A percentile compares a stretch with the other conserved stretches of the same genome.
Conservation (phyloP, 345 rosid genomes). For the Heritiera littoralis region DNA sequence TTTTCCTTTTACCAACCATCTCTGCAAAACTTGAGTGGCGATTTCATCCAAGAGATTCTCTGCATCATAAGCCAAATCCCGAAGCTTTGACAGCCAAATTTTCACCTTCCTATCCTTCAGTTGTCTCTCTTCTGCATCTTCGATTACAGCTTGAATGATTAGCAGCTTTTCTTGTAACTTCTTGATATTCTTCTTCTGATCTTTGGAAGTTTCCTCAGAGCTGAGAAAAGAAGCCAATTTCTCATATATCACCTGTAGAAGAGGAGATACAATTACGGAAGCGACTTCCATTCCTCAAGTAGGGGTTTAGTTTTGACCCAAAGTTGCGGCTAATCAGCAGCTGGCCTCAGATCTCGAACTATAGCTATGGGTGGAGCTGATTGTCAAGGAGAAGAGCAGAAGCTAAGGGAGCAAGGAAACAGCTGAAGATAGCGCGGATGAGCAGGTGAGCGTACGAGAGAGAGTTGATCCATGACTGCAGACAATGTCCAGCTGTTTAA, state of each 20-base stretch:
- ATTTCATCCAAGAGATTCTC: conserved; percentile 23
- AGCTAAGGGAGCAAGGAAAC: not conserved
- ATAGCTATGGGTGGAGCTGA: not conserved
- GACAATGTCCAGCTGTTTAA: no score
- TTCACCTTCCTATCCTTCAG: conserved; percentile 6
- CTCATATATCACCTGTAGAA: conserved; percentile 26
- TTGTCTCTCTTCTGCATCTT: conserved; percentile 31
- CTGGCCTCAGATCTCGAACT: not conserved
- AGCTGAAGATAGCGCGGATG: not conserved
- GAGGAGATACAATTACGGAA: conserved; percentile 22
- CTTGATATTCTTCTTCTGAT: not conserved
- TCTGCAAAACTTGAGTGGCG: not conserved
- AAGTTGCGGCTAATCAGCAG: not conserved
- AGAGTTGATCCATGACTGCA: no score
- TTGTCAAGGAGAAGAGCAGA: not conserved
- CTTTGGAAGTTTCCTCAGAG: not conserved
- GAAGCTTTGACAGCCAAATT: conserved; percentile 27
- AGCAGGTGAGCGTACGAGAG: not conserved
- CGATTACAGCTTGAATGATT: conserved; percentile 23
- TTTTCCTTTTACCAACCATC: not conserved
- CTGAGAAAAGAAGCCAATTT: conserved; percentile 13
- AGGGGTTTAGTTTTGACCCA: not conserved
- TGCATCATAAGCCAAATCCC: conserved; percentile 25
- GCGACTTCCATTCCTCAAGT: conserved; percentile 11
- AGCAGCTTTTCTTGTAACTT: conserved; percentile 12